Conservation (phyloP, 2,329 filamentous ascomycete species). For the Aspergillus sp. region DNA sequence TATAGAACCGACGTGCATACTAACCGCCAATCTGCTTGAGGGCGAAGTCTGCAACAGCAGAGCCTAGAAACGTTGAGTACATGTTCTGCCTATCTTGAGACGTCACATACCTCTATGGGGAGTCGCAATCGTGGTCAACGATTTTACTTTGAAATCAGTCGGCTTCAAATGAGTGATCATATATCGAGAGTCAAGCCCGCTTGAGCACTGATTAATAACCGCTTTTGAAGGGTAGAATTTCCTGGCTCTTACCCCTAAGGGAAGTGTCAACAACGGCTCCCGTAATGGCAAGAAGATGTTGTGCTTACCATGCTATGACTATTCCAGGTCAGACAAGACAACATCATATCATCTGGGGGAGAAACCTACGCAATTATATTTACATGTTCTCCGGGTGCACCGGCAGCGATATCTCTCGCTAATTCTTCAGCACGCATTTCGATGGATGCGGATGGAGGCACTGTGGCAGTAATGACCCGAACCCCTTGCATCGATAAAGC, state of each 20-base stretch:
- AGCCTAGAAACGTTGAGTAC: constrained; percentile 43
- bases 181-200: constrained; percentile 64
- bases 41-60: constrained; percentile 63
- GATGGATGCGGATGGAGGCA: constrained; percentile 62
- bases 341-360: neutral
- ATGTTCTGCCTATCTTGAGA: neutral
- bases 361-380: constrained; percentile 64
- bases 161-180: constrained; percentile 64
- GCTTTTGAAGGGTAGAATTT: neutral
- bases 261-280: neutral
- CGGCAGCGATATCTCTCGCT: constrained; percentile 54
- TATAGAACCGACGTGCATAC: constrained; percentile 17
- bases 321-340: constrained; percentile 5
- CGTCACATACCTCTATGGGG: constrained; percentile 55
- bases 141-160: constrained; percentile 72
- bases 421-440: constrained; percentile 59
- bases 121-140: constrained; percentile 64
- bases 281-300: neutral
- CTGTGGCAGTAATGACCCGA: constrained; percentile 62
- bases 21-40: constrained; percentile 59
- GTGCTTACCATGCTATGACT: constrained; percentile 53
- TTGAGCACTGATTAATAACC: constrained; percentile 31
- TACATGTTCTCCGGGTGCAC: constrained; percentile 59
- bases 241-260: constrained; percentile 36
- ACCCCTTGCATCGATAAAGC: constrained; percentile 58